Evolutionary conservation across 2,329 filamentous ascomycete genomes (phyloP), one percentile per base, ranked within the genome.

Genomic region (Cryphonectria nitschkei): DNA sequence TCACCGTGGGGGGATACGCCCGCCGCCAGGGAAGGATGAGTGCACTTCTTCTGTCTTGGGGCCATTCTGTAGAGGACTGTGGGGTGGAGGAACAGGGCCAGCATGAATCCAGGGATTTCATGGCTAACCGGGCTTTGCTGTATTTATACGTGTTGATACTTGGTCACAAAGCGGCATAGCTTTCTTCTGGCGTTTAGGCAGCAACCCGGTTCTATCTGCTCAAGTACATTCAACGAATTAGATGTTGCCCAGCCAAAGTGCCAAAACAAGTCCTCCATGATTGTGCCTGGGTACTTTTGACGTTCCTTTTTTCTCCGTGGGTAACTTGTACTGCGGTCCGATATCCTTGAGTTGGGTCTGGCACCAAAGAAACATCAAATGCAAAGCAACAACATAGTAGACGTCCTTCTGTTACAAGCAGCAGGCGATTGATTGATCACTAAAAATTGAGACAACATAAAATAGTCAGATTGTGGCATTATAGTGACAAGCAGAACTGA

Each of bases 1-100:
- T 72, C 69, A 1, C 78, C 79, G 64, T 78, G 77, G 16, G 75
- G 70, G 2, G 79, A 81, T 29, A 79, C 74, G 34, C 77, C 77
- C n/a, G 77, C 68, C 22, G 77, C 75, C 8, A 80, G 68, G 3
- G 54, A 52, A 1, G 14, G 13, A 56, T 72, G 70, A 9, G 22
- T 46, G 52, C 70, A 72, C 3, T 41, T 58, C 14, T 64, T 66
- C 26, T 50, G 41, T 32, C 29, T 58, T 29, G 67, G 63, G 4
- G 67, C 22, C 70, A 71, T 71, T 56, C 2, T 34, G 8, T 65
- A 26, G 11, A 9, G 14, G 9, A 46, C 32, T 39, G 5, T n/a
- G 41, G 3, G 16, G 34, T n/a, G 58, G 37, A 39, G 9, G 37
- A 39, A n/a, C 7, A 3, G n/a, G 39, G 9, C 2, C 9, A 58